Evolutionary conservation across 2,329 filamentous ascomycete species (phyloP), one percentile per base, ranked within the genome.

Genomic region (Trichophyton schoenleinii): DNA sequence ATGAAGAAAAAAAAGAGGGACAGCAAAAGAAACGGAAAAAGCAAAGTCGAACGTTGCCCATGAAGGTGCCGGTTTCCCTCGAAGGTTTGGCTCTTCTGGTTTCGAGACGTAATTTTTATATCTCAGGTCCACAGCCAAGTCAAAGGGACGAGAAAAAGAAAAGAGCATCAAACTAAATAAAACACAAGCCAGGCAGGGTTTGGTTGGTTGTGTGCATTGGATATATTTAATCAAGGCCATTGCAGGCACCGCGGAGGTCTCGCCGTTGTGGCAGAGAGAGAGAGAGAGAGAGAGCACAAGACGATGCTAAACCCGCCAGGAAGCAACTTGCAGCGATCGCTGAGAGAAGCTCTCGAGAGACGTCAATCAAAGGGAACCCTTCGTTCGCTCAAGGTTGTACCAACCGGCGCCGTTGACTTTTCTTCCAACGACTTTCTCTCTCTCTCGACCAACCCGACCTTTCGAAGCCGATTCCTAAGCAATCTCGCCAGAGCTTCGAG

Each of bases 381-480:
- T 9, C 75, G 80, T 55, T 71, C 70, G 46, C 69, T 82, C 20
- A 81, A 79, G n/a, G 71, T 77, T 9, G 70, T 75, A 25, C 72
- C 77, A 0, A 64, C 73, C 11, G 68, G 68, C 34, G 72, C 76
- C 0, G 68, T 71, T 0, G 85, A 87, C 71, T 86, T 87, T 67
- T 84, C 82, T 1, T 85, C 83, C 55, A 86, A 85, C 69, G 84
- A 87, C 69, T 85, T 86, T 63, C 78, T 87, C 9, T 85, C 83
- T 0, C 73, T 87, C 3, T 79, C 74, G 1, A 77, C 73, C 0
- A 80, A 77, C 6, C 68, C 73, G 0, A 68, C 69, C 3, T 76
- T 83, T n/a, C 78, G 78, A 3, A 59, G 71, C 3, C 71, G 73
- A 1, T 85, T 79, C 64, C 70, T 84, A 7, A 60, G 73, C 5